These are phyloP conservation scores for Ambrosiella xylebori DNA, from an alignment of 2,329 filamentous ascomycete species.

Conservation along the genomic window DNA sequence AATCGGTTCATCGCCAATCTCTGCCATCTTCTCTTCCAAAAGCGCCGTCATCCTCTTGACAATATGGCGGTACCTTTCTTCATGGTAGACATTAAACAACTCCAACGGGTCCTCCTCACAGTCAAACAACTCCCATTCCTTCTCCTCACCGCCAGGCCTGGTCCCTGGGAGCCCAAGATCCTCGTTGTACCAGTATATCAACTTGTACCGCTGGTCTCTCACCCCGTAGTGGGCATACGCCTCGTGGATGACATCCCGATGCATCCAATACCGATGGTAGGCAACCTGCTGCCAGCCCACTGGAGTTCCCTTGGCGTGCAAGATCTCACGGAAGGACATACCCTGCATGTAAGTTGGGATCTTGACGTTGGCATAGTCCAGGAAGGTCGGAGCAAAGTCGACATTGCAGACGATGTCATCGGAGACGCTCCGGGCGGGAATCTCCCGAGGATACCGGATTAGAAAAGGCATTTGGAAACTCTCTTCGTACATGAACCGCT, in stretches of 20 bases:
- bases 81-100: conserved; percentile 27
- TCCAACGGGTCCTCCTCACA: neutral
- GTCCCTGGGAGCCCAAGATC: neutral
- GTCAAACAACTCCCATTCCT: conserved; percentile 21
- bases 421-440: neutral
- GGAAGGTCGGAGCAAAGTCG: neutral
- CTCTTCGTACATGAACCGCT: neutral
- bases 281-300: neutral
- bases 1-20: conserved; percentile 31
- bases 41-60: conserved; percentile 24
- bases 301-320: neutral
- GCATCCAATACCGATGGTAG: neutral
- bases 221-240: neutral
- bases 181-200: neutral
- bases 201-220: neutral
- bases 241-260: neutral
- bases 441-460: neutral
- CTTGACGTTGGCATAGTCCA: neutral
- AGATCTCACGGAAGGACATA: neutral
- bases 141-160: neutral
- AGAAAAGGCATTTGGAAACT: neutral
- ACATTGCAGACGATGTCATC: neutral
- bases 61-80: conserved; percentile 22
- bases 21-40: conserved; percentile 32
- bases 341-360: neutral